phyloP scores from a whole-genome alignment of 208 protist genomes.

The Strigomonas galati region DNA sequence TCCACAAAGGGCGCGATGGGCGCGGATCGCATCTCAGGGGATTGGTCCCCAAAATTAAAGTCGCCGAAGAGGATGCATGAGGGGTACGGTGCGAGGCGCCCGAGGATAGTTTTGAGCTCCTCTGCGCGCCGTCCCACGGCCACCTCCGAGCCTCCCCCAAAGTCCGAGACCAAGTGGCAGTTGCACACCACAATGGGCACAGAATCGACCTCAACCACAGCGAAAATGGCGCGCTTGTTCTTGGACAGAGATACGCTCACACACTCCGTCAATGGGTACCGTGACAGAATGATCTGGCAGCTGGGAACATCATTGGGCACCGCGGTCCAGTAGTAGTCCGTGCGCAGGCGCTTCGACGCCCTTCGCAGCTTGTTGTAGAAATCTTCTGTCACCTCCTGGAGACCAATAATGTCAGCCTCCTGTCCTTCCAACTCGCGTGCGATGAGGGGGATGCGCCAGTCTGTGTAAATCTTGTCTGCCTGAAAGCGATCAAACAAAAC shows the following conservation, averaged over 20 bases:
- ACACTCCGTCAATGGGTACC: slow-evolving; percentile 11
- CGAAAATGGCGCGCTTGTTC: slow-evolving; percentile 17
- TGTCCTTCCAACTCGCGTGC: neutral
- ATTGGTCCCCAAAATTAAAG: slow-evolving; percentile 19
- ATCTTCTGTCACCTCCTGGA: slow-evolving; percentile 16
- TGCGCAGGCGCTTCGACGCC: neutral
- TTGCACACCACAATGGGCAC: slow-evolving; percentile 9
- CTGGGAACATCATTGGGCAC: slow-evolving; percentile 10
- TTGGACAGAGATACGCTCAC: slow-evolving; percentile 7
- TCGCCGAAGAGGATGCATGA: slow-evolving; percentile 7
- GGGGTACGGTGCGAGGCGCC: slow-evolving; percentile 4
- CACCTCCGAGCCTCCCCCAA: neutral
- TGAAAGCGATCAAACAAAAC: slow-evolving; percentile 13
- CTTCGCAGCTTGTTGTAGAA: slow-evolving; percentile 4
- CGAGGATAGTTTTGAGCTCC: slow-evolving; percentile 12
- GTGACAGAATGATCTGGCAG: slow-evolving; percentile 12
- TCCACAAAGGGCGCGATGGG: neutral
- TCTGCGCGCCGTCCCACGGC: neutral
- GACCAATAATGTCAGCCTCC: slow-evolving; percentile 16
- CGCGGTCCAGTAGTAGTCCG: slow-evolving; percentile 16
- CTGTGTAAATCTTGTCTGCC: slow-evolving; percentile 13
- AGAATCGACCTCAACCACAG: neutral
- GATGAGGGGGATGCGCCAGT: slow-evolving; percentile 14
- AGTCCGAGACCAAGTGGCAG: slow-evolving; percentile 16
- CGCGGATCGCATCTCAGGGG: neutral